Conservation (phyloP, 257 asterid genomes). For the Plantago ovata region DNA sequence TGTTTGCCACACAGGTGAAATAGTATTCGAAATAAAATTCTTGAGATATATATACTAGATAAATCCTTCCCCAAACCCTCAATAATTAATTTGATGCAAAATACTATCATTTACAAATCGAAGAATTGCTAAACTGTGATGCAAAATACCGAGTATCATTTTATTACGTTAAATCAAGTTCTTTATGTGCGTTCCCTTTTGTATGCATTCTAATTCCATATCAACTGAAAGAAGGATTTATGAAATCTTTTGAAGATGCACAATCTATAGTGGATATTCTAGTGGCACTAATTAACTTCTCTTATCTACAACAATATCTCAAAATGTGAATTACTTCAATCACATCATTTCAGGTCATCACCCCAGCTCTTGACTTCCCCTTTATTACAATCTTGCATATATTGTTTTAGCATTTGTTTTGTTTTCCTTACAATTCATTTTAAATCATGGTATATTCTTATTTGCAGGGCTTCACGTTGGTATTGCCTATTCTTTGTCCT, state of each 20-base stretch:
- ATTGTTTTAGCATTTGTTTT: constrained; percentile 7
- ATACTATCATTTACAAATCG: neutral
- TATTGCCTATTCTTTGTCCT: constrained; percentile 74
- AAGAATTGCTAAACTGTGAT: neutral
- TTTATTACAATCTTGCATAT: neutral
- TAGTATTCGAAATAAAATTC: neutral
- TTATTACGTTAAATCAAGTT: too few species aligned
- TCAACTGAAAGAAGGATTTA: too few species aligned
- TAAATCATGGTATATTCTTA: neutral
- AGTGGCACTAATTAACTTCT: too few species aligned
- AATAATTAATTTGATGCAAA: neutral
- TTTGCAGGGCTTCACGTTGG: constrained; percentile 89
- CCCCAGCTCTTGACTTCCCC: neutral
- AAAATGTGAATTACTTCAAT: too few species aligned
- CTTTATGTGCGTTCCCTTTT: too few species aligned
- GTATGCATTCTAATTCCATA: too few species aligned
- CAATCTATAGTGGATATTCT: too few species aligned
- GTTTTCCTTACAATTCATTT: constrained; percentile 14
- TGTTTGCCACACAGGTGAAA: neutral
- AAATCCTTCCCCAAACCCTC: neutral
- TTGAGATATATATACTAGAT: neutral
- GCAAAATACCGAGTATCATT: neutral
- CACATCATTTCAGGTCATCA: too few species aligned
- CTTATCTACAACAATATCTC: too few species aligned
- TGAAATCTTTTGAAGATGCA: too few species aligned